Conservation (phyloP, 164 flowering plant genomes). For the Liriodendron chinense region DNA sequence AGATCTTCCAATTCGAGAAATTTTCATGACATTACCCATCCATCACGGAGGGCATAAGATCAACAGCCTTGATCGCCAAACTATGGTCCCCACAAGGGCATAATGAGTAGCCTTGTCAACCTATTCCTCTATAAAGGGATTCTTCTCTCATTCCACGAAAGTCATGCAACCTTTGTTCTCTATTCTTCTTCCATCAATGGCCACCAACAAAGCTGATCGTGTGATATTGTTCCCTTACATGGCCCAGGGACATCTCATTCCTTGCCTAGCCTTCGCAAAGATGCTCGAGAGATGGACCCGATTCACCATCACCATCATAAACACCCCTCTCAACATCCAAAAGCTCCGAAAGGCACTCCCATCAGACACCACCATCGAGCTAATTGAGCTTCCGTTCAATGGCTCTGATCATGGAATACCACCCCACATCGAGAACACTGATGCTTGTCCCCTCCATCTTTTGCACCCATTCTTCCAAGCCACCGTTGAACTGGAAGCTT, state of each 20-base stretch:
- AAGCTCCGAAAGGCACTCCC: not conserved
- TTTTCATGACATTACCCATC: too few relatives aligned
- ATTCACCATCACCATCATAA: not conserved
- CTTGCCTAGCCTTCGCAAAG: conserved; percentile 2
- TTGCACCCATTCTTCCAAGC: not conserved
- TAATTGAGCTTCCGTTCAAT: conserved; percentile 10
- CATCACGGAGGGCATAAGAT: too few relatives aligned
- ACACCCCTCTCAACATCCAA: not conserved
- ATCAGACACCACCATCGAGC: not conserved
- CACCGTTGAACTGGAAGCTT: conserved; percentile 4
- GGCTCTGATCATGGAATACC: conserved; percentile 15
- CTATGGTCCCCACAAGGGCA: too few relatives aligned
- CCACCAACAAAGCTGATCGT: not conserved
- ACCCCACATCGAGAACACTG: conserved; percentile 10
- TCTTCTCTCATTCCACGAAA: too few relatives aligned
- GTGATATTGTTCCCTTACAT: conserved; percentile 1
- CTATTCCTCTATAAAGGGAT: too few relatives aligned
- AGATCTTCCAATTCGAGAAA: too few relatives aligned
- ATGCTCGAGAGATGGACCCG: not conserved
- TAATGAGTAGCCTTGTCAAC: too few relatives aligned
- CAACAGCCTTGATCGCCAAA: too few relatives aligned
- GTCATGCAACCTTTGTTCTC: too few relatives aligned
- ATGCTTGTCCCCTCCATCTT: conserved; percentile 4
- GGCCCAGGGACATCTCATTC: conserved; percentile 6
- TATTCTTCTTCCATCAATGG: not conserved